Conservation (phyloP, 2,329 filamentous ascomycete genomes). For the Fusarium sororula region DNA sequence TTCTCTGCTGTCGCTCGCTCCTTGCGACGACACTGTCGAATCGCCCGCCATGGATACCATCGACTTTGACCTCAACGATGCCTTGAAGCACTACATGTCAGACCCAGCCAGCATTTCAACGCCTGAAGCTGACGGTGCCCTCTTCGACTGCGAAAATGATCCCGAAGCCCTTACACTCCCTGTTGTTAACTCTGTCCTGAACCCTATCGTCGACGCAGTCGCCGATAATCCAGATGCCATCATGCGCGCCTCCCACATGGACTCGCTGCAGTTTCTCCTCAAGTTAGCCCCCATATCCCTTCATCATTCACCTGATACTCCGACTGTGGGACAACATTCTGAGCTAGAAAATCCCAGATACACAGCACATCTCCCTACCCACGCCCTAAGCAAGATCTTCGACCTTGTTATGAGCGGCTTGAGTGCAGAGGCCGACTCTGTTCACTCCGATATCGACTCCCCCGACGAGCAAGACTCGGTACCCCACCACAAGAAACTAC, state of each 20-base stretch:
- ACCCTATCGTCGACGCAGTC: slow-evolving; percentile 91
- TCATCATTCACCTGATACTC: slow-evolving; percentile 30
- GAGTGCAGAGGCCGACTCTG: slow-evolving; percentile 83
- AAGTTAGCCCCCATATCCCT: slow-evolving; percentile 81
- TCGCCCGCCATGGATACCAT: slow-evolving; percentile 72
- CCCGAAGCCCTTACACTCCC: slow-evolving; percentile 81
- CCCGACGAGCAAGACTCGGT: slow-evolving; percentile 88
- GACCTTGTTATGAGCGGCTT: slow-evolving; percentile 89
- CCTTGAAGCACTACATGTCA: slow-evolving; percentile 95
- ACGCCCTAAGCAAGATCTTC: slow-evolving; percentile 90
- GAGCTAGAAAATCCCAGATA: slow-evolving; percentile 74
- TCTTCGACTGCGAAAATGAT: slow-evolving; percentile 93
- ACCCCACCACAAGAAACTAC: slow-evolving; percentile 85
- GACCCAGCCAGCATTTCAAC: slow-evolving; percentile 86
- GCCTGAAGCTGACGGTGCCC: slow-evolving; percentile 81
- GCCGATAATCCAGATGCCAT: slow-evolving; percentile 93
- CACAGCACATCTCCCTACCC: slow-evolving; percentile 79
- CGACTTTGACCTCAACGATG: slow-evolving; percentile 95
- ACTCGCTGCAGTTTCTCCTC: slow-evolving; percentile 93
- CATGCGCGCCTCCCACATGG: slow-evolving; percentile 79
- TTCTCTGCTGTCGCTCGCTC: slow-evolving; percentile 17
- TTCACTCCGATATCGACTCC: slow-evolving; percentile 85
- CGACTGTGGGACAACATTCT: slow-evolving; percentile 42
- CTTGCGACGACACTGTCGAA: slow-evolving; percentile 27
- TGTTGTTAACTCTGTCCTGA: slow-evolving; percentile 84